A percentile compares a stretch with the other conserved stretches of the same genome.
Conservation (phyloP, 768 basidiomycete genomes). For the Xanthoconium stramineum region DNA sequence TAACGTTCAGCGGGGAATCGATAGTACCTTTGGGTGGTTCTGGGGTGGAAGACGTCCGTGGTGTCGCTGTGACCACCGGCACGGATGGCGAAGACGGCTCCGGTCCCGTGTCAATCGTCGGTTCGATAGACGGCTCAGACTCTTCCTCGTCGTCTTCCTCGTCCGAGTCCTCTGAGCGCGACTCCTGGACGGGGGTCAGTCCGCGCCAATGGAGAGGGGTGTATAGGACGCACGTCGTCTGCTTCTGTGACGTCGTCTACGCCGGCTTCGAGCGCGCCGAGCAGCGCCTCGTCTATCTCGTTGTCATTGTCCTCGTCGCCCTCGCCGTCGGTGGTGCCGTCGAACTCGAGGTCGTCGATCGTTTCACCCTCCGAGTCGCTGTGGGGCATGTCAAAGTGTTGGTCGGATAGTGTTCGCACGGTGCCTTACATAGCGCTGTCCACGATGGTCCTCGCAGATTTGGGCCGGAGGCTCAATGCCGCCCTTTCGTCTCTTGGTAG, state of each 20-base stretch:
- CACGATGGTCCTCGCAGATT: constrained; percentile 92
- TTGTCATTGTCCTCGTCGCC: constrained; percentile 46
- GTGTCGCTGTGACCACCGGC: constrained; percentile 22
- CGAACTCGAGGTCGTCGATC: constrained; percentile 58
- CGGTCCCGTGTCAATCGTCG: constrained; percentile 27
- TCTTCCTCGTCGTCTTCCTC: constrained; percentile 53
- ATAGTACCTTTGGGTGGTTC: constrained; percentile 35
- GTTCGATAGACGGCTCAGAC: constrained; percentile 38
- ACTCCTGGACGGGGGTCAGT: constrained; percentile 40
- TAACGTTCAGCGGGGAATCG: not conserved
- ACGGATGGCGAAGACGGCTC: constrained; percentile 30
- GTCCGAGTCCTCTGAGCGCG: constrained; percentile 58
- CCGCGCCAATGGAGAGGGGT: not conserved
- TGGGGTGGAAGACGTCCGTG: constrained; percentile 27
- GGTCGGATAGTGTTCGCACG: constrained; percentile 26
- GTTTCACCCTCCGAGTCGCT: constrained; percentile 66
- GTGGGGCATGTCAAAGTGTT: constrained; percentile 38
- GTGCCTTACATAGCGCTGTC: constrained; percentile 14
- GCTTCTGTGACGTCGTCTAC: constrained; percentile 66
- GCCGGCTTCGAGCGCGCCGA: constrained; percentile 54
- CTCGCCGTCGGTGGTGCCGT: constrained; percentile 40
- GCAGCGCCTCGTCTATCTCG: constrained; percentile 58
- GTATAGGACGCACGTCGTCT: constrained; percentile 56
- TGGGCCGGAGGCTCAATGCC: constrained; percentile 90
- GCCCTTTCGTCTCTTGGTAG: constrained; percentile 88